Conservation (phyloP, 1,284 basidiomycete genomes). For the Gomphus bonarii region DNA sequence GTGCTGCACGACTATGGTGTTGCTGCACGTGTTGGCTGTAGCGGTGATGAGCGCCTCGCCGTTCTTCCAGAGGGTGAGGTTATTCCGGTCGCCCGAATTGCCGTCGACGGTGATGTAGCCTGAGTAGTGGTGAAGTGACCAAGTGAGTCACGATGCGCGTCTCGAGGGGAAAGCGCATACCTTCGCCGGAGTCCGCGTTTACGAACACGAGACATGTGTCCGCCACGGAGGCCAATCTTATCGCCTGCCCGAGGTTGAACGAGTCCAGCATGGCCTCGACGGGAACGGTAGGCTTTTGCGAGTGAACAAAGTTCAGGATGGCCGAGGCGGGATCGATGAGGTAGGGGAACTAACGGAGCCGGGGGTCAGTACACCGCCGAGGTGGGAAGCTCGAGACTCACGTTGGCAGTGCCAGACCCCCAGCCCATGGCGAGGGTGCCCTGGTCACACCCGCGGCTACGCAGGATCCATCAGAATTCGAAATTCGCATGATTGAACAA, state of each 20-base stretch:
- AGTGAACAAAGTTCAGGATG: slow-evolving; percentile 49
- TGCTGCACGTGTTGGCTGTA: slow-evolving; percentile 54
- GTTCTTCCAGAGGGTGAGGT: slow-evolving; percentile 71
- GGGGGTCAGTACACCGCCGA: not conserved
- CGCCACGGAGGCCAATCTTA: slow-evolving; percentile 35
- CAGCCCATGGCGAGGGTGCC: slow-evolving; percentile 80
- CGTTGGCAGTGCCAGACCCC: slow-evolving; percentile 46
- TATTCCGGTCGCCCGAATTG: slow-evolving; percentile 70
- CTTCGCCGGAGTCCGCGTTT: slow-evolving; percentile 66
- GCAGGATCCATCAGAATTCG: not conserved
- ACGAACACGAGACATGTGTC: slow-evolving; percentile 68
- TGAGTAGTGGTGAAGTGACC: not conserved
- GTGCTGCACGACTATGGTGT: slow-evolving; percentile 78
- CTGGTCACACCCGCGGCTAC: slow-evolving; percentile 41
- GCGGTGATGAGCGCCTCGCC: slow-evolving; percentile 56
- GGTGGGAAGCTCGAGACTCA: not conserved
- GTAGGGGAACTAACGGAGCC: slow-evolving; percentile 31
- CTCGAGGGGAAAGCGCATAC: not conserved
- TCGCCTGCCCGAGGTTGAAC: slow-evolving; percentile 45
- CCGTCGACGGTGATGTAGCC: slow-evolving; percentile 66
- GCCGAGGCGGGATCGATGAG: slow-evolving; percentile 57
- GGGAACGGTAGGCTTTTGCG: slow-evolving; percentile 43
- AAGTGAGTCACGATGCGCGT: not conserved
- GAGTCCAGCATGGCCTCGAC: slow-evolving; percentile 54
- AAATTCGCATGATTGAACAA: not conserved